These are phyloP conservation scores for Neophaeococcomyces mojaviensis DNA, from an alignment of 2,329 filamentous ascomycete genomes.

Conservation along the genomic window DNA sequence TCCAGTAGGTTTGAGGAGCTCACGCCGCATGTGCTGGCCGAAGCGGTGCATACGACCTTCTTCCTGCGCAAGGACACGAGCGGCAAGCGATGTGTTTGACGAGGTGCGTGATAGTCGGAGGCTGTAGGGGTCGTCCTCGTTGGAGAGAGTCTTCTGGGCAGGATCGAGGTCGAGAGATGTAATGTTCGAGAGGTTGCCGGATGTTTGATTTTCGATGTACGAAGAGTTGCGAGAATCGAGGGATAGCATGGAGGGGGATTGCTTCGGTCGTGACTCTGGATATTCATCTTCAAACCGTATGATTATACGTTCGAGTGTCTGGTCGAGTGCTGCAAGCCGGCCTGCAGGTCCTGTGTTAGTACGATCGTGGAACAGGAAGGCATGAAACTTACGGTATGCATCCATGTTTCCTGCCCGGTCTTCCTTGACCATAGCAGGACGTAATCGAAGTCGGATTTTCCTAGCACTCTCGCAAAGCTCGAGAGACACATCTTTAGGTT, in stretches of 20 bases:
- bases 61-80: conserved; percentile 57
- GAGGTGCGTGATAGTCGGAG: conserved; percentile 51
- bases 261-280: conserved; percentile 65
- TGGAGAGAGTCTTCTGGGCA: conserved; percentile 28
- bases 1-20: conserved; percentile 47
- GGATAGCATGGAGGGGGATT: conserved; percentile 1
- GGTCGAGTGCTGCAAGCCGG: conserved; percentile 76
- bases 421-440: conserved; percentile 74
- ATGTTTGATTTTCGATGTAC: conserved; percentile 22
- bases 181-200: not conserved
- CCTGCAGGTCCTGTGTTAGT: conserved; percentile 37
- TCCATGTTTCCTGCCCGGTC: conserved; percentile 62
- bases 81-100: conserved; percentile 61
- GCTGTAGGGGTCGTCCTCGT: conserved; percentile 34
- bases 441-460: conserved; percentile 75
- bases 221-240: conserved; percentile 28
- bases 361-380: conserved; percentile 23
- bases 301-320: conserved; percentile 84
- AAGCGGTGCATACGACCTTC: conserved; percentile 65
- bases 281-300: conserved; percentile 94
- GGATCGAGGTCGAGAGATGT: conserved; percentile 34
- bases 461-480: conserved; percentile 78
- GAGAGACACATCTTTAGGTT: conserved; percentile 88
- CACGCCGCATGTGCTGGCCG: conserved; percentile 58
- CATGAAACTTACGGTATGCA: conserved; percentile 62